A percentile compares a stretch with the other conserved stretches of the same genome.
Conservation (phyloP, 2,329 filamentous ascomycete genomes). For the Exophiala bonariae region DNA sequence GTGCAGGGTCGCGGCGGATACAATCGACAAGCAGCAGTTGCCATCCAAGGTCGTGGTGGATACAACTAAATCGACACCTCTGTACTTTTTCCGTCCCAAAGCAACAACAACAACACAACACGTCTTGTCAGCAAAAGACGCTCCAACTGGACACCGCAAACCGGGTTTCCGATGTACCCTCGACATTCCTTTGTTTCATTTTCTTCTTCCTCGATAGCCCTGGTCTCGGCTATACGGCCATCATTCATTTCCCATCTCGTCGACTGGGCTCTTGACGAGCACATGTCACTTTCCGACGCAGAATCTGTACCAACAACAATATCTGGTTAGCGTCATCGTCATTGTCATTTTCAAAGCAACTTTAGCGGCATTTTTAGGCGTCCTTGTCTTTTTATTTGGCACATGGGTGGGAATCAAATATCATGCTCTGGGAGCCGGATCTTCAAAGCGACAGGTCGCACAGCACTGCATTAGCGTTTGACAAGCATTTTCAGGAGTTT, state of each 20-base stretch:
- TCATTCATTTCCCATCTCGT: no score
- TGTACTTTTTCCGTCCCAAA: background rate
- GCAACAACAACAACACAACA: background rate
- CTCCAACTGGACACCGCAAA: background rate
- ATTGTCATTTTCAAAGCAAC: slow-evolving; percentile 1
- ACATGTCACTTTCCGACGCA: slow-evolving; percentile 54
- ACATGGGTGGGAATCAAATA: slow-evolving; percentile 1
- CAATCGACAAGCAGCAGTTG: slow-evolving; percentile 25
- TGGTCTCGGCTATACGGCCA: no score
- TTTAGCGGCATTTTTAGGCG: slow-evolving; percentile 9
- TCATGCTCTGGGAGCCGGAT: slow-evolving; percentile 3
- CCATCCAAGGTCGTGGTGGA: slow-evolving; percentile 33
- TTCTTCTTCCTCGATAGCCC: no score
- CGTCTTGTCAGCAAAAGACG: background rate
- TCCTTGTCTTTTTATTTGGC: slow-evolving; percentile 14
- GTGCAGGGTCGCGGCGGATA: slow-evolving; percentile 29
- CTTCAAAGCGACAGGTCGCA: background rate
- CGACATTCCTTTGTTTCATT: background rate
- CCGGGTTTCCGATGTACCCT: background rate
- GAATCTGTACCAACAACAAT: slow-evolving; percentile 44
- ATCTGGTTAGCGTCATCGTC: slow-evolving; percentile 4
- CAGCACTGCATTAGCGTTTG: background rate
- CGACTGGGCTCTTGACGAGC: slow-evolving; percentile 12
- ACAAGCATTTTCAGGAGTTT: slow-evolving; percentile 9
- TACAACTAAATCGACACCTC: slow-evolving; percentile 31